Percentiles rank a stretch among this genome's conserved stretches.
Evolutionary conservation across 2,329 filamentous ascomycete species (phyloP).

Genomic region (Aspergillus uvarum): DNA sequence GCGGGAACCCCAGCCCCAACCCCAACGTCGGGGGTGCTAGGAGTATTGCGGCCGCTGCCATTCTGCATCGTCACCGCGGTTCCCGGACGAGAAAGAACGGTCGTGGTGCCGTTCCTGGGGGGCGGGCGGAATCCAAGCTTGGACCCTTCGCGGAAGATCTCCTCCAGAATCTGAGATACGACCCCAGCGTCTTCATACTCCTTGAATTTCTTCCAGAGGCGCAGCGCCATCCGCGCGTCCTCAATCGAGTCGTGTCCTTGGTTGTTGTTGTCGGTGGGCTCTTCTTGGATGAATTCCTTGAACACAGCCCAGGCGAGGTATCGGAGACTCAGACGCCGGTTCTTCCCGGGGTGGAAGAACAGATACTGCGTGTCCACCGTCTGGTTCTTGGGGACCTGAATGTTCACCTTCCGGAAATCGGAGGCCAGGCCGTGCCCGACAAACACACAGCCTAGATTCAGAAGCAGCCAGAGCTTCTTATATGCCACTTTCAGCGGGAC

Average conservation of each 20-base stretch:
- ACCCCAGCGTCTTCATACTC: constrained; percentile 87
- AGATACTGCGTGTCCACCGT: constrained; percentile 92
- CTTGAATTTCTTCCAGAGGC: constrained; percentile 83
- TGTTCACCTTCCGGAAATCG: constrained; percentile 97
- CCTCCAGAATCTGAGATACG: constrained; percentile 77
- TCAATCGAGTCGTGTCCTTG: constrained; percentile 85
- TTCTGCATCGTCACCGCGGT: constrained; percentile 41
- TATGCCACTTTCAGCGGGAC: constrained; percentile 88
- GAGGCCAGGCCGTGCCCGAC: constrained; percentile 90
- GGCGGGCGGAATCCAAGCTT: constrained; percentile 61
- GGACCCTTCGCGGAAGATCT: constrained; percentile 71
- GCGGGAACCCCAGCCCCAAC: constrained; percentile 15
- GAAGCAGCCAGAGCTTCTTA: constrained; percentile 95
- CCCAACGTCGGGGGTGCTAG: constrained; percentile 38
- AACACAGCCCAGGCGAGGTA: constrained; percentile 90
- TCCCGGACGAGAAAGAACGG: constrained; percentile 39
- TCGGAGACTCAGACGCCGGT: constrained; percentile 84
- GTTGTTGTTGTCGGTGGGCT: constrained; percentile 52
- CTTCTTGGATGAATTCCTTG: constrained; percentile 89
- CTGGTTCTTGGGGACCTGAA: constrained; percentile 85
- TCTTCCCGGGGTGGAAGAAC: constrained; percentile 77
- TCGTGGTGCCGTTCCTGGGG: constrained; percentile 35
- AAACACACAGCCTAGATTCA: constrained; percentile 92
- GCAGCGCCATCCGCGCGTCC: constrained; percentile 85
- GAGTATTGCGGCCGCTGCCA: constrained; percentile 43